Base-by-base conservation (phyloP, 1,284 basidiomycete genomes). In the Athelia sp. region DNA sequence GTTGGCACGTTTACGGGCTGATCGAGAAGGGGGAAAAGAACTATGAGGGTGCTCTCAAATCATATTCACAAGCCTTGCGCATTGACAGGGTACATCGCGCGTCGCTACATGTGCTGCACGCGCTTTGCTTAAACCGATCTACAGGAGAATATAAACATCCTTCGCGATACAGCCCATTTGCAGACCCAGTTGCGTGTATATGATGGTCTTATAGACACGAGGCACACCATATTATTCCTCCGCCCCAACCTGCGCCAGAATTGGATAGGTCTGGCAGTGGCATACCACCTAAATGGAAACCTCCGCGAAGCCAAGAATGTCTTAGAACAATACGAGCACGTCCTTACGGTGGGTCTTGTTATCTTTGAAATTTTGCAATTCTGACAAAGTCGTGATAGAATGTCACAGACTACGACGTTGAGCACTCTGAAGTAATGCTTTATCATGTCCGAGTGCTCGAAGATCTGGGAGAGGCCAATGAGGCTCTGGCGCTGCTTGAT, bases 1-100 rank as follows among this genome's bases (percentile, higher is more conserved):
- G 88, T 62, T 99, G 97, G 96, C 97, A 99, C 66, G 95, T 99
- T 53, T 90, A 94, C 61, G 97, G 94, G 42, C 84, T 98, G 60
- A 82, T 96, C 29, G 89, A 93, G 64, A 92, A 94, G 67, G 87
- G 86, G 40, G 90, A 95, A 66, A 91, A 87, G 67, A 93, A 94
- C 62, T 95, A 93, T 58, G 87, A 90, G 58, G 90, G 92, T 62
- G 90, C 92, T 1, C 76, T 94, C 62, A 91, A 92, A 62, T 92
- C 90, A 26, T 90, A 90, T 62, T 80, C 75, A 2, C 81, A 85
- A 64, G 97, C 93, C 3, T 72, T 95, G 54, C 79, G 81, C 56
- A 92, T 91, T 61, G 96, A 98, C 73, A 89, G 88, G 68, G 93
- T 93, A 59, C 62, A 81, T 72, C 26, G 21, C 2, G n/a, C 3